Base-by-base conservation (phyloP, 2,329 filamentous ascomycete species). In the Stachybotrys chartarum region DNA sequence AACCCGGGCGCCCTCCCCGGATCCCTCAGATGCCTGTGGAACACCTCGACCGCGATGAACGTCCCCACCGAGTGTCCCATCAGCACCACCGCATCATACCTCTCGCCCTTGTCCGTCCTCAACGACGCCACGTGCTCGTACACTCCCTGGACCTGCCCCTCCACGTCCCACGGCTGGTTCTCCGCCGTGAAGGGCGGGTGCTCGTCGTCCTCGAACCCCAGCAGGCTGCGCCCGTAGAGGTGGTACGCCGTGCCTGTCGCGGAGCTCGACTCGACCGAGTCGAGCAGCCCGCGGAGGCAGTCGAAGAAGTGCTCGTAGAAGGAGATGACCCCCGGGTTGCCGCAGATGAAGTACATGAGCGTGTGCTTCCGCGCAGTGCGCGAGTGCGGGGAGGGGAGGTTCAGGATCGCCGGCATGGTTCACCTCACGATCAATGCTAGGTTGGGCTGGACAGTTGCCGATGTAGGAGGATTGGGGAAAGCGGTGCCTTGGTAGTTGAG, bases 61-160 rank as follows among this genome's bases (percentile, higher is more conserved):
- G 83, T 75, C 30, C 88, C 88, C 1, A 92, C 85, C 0, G 87
- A 90, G 69, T 92, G 88, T 5, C 87, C 88, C 52, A 88, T 80
- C 16, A 92, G 71, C 7, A 90, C 76, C 17, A 91, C 80, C 52
- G 75, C 75, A 64, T 84, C 76, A 59, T 81, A 85, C 50, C 68
- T 63, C 42, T 70, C 72, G 45, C 68, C 59, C 1, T 64, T 61
- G 4, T 63, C 65, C 35, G 69, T 62, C 44, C 64, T 63, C 48
- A 67, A 65, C 3, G 64, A 51, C 1, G 69, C 66, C 5, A 80
- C 61, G 11, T 73, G 68, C 1, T 66, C 60, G 51, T 76, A 76
- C 6, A 75, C 64, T 42, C 71, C 66, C 56, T 71, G 66, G 56
- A 86, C 78, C 67, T 86, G 81, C 12, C 75, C 73, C 54, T 82